Evolutionary conservation across 1,139 yeast genomes (phyloP).

Genomic region (Kurtzmaniella natalensis): DNA sequence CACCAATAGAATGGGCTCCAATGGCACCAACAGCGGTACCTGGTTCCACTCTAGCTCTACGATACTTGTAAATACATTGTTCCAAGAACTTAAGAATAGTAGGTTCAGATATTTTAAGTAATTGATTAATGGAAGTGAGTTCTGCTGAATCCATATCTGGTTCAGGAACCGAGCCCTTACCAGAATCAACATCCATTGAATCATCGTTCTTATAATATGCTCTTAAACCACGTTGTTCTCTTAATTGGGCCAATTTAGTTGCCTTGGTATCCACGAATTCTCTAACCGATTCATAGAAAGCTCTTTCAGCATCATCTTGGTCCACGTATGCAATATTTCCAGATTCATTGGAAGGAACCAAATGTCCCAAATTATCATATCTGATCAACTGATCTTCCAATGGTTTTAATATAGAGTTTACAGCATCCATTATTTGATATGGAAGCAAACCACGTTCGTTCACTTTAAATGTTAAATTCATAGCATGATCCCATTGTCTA

Average conservation of each 20-base stretch:
- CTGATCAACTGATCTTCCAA: constrained; percentile 57
- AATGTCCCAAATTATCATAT: constrained; percentile 69
- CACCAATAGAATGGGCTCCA: constrained; percentile 99
- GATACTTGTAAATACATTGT: constrained; percentile 77
- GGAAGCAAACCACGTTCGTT: constrained; percentile 63
- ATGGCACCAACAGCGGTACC: constrained; percentile 99
- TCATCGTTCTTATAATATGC: constrained; percentile 21
- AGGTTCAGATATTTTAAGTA: constrained; percentile 62
- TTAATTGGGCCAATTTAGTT: constrained; percentile 46
- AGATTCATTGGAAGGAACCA: constrained; percentile 38
- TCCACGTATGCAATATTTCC: constrained; percentile 62
- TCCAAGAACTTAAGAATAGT: constrained; percentile 67
- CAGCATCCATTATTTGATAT: constrained; percentile 55
- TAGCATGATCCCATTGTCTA: constrained; percentile 94
- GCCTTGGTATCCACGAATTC: constrained; percentile 60
- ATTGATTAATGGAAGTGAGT: constrained; percentile 60
- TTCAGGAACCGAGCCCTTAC: constrained; percentile 19
- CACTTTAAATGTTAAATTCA: constrained; percentile 60
- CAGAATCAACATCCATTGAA: constrained; percentile 33
- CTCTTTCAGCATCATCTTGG: constrained; percentile 81
- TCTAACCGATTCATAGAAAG: constrained; percentile 70
- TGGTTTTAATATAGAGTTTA: constrained; percentile 56
- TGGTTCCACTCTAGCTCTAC: constrained; percentile 92
- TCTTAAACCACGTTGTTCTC: constrained; percentile 49
- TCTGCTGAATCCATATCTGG: constrained; percentile 29